Conservation (phyloP, 768 basidiomycete genomes). For the Leccinellum albellum region DNA sequence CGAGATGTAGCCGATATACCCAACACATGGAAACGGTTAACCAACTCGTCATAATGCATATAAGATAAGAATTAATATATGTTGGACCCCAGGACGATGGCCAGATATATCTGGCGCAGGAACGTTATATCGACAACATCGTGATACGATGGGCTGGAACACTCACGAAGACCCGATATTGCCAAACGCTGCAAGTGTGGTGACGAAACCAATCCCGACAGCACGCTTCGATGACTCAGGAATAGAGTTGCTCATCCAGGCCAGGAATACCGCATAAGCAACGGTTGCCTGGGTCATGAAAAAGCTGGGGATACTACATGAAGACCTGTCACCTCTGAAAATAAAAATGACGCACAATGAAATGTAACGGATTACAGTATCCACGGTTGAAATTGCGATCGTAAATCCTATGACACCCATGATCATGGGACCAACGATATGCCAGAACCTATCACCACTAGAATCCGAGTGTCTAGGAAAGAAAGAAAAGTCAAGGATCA, state of each 20-base stretch:
- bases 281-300: conserved; percentile 71
- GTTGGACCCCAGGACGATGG: conserved; percentile 64
- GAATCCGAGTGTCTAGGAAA: conserved; percentile 64
- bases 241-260: conserved; percentile 54
- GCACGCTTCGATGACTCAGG: conserved; percentile 82
- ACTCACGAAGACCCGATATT: conserved; percentile 78
- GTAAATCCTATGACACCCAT: conserved; percentile 65
- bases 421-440: conserved; percentile 51
- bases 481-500: conserved; percentile 1
- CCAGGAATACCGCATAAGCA: conserved; percentile 60
- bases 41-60: conserved; percentile 60
- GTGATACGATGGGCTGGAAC: conserved; percentile 3
- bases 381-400: conserved; percentile 60
- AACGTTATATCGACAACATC: neutral
- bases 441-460: conserved; percentile 66
- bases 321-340: neutral
- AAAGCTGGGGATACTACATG: conserved; percentile 44
- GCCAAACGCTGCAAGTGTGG: conserved; percentile 74
- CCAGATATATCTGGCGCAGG: conserved; percentile 52
- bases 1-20: conserved; percentile 42
- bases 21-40: conserved; percentile 48
- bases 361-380: conserved; percentile 57
- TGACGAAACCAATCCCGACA: conserved; percentile 77
- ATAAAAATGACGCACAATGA: conserved; percentile 43
- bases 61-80: conserved; percentile 67